Conservation (phyloP, 768 basidiomycete species). For the Amanita molliuscula region DNA sequence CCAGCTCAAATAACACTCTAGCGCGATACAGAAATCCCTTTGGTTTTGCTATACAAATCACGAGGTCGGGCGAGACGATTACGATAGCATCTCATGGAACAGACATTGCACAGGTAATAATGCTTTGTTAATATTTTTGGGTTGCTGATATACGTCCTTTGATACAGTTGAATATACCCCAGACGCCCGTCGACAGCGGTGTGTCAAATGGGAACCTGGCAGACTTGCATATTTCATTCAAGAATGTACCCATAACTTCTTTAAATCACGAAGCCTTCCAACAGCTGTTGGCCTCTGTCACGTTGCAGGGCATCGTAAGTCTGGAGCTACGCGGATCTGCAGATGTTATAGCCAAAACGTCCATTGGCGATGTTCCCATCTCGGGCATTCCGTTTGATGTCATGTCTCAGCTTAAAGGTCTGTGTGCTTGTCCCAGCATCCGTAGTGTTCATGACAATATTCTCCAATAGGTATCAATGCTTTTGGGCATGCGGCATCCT, state of each 20-base stretch:
- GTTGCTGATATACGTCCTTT: background rate
- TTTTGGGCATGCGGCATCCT: conserved; percentile 40
- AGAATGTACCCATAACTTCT: conserved; percentile 43
- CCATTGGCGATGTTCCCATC: conserved; percentile 60
- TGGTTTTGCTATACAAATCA: conserved; percentile 62
- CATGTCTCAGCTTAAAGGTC: conserved; percentile 42
- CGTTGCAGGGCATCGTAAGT: conserved; percentile 31
- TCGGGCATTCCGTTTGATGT: conserved; percentile 55
- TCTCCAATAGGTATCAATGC: conserved; percentile 38
- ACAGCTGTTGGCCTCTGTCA: conserved; percentile 48
- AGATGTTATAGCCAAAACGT: conserved; percentile 47
- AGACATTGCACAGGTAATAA: conserved; percentile 41
- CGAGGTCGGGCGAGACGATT: conserved; percentile 45
- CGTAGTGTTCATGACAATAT: background rate
- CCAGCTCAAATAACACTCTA: conserved; percentile 43
- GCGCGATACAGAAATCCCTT: conserved; percentile 66
- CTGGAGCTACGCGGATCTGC: conserved; percentile 47
- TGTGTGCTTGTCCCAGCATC: conserved; percentile 3
- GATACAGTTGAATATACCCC: conserved; percentile 40
- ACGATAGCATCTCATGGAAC: conserved; percentile 35
- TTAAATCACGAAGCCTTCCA: conserved; percentile 45
- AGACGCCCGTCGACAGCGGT: conserved; percentile 38
- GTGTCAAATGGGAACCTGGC: conserved; percentile 65
- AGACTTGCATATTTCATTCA: conserved; percentile 46
- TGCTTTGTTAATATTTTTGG: background rate